Evolutionary conservation across 106 monocot species (phyloP), one percentile per base, ranked within the genome.

Genomic region (Apostasia shenzhenica): DNA sequence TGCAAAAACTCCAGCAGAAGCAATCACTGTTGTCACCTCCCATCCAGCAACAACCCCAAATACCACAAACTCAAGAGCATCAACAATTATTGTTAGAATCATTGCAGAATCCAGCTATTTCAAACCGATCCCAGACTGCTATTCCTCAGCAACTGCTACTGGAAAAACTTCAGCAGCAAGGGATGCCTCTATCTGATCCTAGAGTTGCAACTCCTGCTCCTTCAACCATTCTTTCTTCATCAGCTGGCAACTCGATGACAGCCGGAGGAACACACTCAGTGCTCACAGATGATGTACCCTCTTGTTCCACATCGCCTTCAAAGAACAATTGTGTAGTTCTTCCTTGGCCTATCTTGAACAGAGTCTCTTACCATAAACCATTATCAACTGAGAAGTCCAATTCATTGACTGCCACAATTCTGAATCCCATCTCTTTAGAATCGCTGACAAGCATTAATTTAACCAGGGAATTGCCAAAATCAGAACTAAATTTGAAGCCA

Each of bases 271-370:
- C 73, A 43, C 79, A 80, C 41, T 78, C 84, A 48, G 86, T 55
- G 37, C 54, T 84, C 37, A 82, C 82, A 26, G 84, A 94, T 63
- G 85, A 90, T 59, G 54, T 79, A 41, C 84, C 93, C 59, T 84
- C 93, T 70, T 90, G 80, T 55, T 88, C 87, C 56, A 77, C 82
- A 51, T 88, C 94, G 41, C 82, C 84, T 60, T 81, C 87, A 10
- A 82, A 57, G 51, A 80, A 85, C 74, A 89, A 86, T 59, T 67
- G 73, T 66, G 38, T 43, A 44, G 73, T 75, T 71, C 69, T 83
- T 77, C 47, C 78, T 6, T 87, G 80, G 48, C 40, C 71, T 54
- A 49, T 81, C 2, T 55, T 72, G 46, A 81, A 74, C 45, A 87
- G 64, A 61, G 61, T 54, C 55, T 65, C 69, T 2, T 70, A 78